Percentiles rank a stretch among this genome's conserved stretches.
phyloP scores from a whole-genome alignment of 176 grass and related monocot species.

The Dactylis glomerata region DNA sequence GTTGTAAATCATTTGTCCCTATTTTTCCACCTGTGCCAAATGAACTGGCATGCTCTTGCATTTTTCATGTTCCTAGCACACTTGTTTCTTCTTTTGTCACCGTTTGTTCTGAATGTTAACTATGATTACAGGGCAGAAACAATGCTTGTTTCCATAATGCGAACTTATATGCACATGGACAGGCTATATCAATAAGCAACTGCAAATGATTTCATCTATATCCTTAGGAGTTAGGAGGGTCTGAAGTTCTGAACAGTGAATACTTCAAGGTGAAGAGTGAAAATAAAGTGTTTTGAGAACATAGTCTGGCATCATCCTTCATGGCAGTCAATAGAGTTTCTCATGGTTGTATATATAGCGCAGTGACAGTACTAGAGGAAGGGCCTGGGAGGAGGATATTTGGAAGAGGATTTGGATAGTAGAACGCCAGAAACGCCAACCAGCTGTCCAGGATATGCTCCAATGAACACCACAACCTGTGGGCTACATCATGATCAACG shows the following conservation, averaged over 20 bases:
- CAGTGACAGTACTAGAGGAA: not conserved
- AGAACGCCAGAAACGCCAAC: not conserved
- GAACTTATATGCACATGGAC: not conserved
- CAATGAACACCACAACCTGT: not conserved
- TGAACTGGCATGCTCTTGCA: constrained; percentile 1
- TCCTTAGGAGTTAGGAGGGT: not conserved
- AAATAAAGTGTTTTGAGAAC: not conserved
- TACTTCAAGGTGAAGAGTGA: not conserved
- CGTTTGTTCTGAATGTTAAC: not conserved
- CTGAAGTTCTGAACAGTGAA: not conserved
- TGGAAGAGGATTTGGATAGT: not conserved
- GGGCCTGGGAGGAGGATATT: not conserved
- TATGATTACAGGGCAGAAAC: not conserved
- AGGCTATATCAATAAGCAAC: not conserved
- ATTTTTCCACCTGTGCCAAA: not conserved
- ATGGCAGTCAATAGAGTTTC: not conserved
- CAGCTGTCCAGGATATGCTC: not conserved
- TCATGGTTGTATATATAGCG: not conserved
- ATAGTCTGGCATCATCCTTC: not conserved
- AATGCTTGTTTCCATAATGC: not conserved
- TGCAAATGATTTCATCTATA: not conserved
- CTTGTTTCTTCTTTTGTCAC: not conserved
- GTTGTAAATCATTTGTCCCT: not conserved
- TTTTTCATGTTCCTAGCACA: not conserved
- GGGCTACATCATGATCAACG: not conserved